Evolutionary conservation across 2,329 filamentous ascomycete genomes (phyloP), one percentile per base, ranked within the genome.

Genomic region (Colletotrichum brevisporum): DNA sequence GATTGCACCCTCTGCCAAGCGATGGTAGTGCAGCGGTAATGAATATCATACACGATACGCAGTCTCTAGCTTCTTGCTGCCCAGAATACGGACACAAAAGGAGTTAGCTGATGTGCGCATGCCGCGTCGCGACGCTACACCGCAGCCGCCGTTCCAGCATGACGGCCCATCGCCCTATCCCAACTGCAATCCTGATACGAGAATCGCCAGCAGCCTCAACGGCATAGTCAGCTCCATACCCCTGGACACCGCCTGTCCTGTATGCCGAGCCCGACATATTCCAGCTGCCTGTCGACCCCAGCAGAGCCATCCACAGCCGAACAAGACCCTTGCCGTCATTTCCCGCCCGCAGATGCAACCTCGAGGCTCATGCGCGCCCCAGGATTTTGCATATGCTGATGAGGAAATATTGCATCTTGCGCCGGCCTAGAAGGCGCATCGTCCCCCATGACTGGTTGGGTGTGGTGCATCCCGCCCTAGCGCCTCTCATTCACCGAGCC

Each of bases 321-420:
- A 43, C 43, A 39, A 43, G 45, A 63, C 58, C 36, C 62, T 51
- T 66, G 16, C n/a, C 26, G 31, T 21, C 43, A 53, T 55, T 52
- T 66, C 51, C 36, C 36, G 24, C 16, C 6, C 31, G 41, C 21
- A 55, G 51, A 64, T 58, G 60, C 21, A 58, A 53, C 60, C 41
- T 45, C 24, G 21, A 60, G 55, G 62, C 62, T 52, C 24, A 55
- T 66, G 55, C 51, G 51, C 26, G 47, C 53, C 39, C 41, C 60
- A 58, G 60, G 41, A 55, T 43, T 26, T 45, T 60, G 50, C 50
- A 66, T 60, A 26, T 39, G 8, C 66, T 24, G 26, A 26, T 26
- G 36, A n/a, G 66, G 36, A 66, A 55, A 50, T 60, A 61, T 66
- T 60, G 66, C 66, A 56, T 59, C 51, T 47, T 41, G 55, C 66